Base-by-base conservation (phyloP, 306 rosid species). In the Canavalia gladiata region DNA sequence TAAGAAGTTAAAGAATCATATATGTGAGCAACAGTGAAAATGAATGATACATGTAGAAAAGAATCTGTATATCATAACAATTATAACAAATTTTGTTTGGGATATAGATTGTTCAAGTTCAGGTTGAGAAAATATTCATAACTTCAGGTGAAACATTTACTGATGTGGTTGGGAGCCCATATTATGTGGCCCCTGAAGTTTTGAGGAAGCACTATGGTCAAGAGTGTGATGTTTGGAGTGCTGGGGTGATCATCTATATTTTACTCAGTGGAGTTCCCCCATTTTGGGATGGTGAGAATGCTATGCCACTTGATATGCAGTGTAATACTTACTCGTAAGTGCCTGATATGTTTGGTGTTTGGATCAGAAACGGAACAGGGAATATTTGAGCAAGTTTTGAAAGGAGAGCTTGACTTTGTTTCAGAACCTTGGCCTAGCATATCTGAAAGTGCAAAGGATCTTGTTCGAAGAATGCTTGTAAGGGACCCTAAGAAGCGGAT, bases 341-440 rank as follows among this genome's bases (percentile, higher is more conserved):
- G 66, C 62, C 69, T 74, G 46, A 82, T 33, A 74, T 77, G 33
- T 76, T 73, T 54, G 84, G 47, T 82, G 6, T 78, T 37, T 72
- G 75, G 54, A 82, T 81, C 88, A 95, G 99, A 95, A 87, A 85
- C 93, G 83, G 98, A 95, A 86, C 93, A 90, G 84, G 98, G 97
- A 83, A 95, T 95, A 84, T 93, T 95, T 92, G 95, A 93, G 89
- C 97, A 93, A 88, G 99, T 95, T 87, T 89, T 95, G 76, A 92
- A 86, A 87, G 98, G 98, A 0, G 94, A 95, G 3, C 99, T 91
- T 63, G 98, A 95, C 87, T 93, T 93, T 80, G 49, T 82, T 39
- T 93, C 99, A 82, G 99, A 95, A 77, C 99, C 99, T 18, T 95
- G 99, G 98, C 99, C 99, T 10, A 89, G 77, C 72, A 92, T 95